Percentiles rank a stretch among this genome's conserved stretches.
Conservation (phyloP, 371 early-diverging fungal species). For the Circinella minor region DNA sequence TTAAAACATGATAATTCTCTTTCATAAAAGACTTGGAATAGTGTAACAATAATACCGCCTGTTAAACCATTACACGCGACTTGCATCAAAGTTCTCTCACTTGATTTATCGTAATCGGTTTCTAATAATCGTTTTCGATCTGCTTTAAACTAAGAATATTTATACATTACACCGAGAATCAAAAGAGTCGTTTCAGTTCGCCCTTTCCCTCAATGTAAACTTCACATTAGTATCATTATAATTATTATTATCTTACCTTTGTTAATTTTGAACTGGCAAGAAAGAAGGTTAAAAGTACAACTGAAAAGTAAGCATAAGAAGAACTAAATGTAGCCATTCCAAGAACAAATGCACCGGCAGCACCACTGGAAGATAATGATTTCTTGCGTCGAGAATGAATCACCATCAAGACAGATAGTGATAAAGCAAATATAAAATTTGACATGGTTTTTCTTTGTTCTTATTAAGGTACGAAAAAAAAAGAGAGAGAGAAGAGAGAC, state of each 20-base stretch:
- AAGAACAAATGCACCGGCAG: conserved; percentile 73
- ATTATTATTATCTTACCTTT: conserved; percentile 49
- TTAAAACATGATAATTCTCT: conserved; percentile 30
- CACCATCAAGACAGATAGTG: conserved; percentile 55
- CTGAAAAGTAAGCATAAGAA: conserved; percentile 59
- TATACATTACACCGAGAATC: no score
- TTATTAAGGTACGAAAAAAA: not conserved
- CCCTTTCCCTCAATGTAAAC: no score
- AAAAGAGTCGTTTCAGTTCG: no score
- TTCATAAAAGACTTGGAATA: conserved; percentile 56
- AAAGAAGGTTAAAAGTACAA: conserved; percentile 76
- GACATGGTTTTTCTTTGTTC: conserved; percentile 23
- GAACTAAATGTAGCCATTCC: conserved; percentile 79
- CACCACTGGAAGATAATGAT: conserved; percentile 75
- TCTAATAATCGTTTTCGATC: conserved; percentile 71
- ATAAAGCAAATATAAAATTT: conserved; percentile 38
- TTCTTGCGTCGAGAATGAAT: conserved; percentile 65
- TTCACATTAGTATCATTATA: no score
- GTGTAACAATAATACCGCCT: conserved; percentile 68
- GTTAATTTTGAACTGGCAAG: conserved; percentile 76
- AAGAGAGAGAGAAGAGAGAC: not conserved
- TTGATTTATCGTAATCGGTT: conserved; percentile 53
- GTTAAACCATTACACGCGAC: conserved; percentile 83
- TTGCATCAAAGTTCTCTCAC: conserved; percentile 71
- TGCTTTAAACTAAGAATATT: conserved; percentile 59